A percentile compares a stretch with the other conserved stretches of the same genome.
These are phyloP conservation scores for Ehretia macrophylla DNA, from an alignment of 257 asterid species.

Conservation along the genomic window DNA sequence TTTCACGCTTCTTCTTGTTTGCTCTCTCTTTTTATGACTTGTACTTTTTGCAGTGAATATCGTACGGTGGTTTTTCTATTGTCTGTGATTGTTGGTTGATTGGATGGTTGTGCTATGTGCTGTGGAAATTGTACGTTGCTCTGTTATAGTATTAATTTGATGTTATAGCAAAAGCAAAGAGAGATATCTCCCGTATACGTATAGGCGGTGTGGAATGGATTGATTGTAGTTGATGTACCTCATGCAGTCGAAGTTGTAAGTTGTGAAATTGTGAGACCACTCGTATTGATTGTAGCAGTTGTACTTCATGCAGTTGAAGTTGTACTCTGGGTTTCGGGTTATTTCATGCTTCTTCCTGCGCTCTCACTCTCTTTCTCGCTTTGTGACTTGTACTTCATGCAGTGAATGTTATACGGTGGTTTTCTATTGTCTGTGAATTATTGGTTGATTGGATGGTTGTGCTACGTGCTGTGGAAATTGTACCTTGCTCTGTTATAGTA, in stretches of 20 bases:
- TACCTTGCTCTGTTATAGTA: background rate
- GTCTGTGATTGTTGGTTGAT: conserved; percentile 5
- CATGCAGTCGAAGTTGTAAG: background rate
- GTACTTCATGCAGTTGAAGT: background rate
- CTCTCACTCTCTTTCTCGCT: background rate
- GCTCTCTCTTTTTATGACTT: background rate
- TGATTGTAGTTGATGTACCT: background rate
- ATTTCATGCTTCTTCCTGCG: conserved; percentile 6
- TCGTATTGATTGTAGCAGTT: too few species aligned
- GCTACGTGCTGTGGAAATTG: background rate
- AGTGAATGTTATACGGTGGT: background rate
- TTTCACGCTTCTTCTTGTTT: conserved; percentile 4
- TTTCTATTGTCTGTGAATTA: conserved; percentile 8
- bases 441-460: background rate
- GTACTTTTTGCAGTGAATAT: background rate
- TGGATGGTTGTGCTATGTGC: background rate
- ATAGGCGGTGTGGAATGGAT: background rate
- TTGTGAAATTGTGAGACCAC: too few species aligned
- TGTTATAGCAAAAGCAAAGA: background rate
- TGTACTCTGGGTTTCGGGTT: conserved; percentile 32
- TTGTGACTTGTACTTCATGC: background rate
- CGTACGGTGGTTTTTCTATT: background rate
- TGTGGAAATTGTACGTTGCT: background rate
- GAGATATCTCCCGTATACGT: background rate
- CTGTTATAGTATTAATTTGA: too few species aligned